These are phyloP conservation scores for Melastoma candidum DNA, from an alignment of 441 rosid species.

Conservation along the genomic window DNA sequence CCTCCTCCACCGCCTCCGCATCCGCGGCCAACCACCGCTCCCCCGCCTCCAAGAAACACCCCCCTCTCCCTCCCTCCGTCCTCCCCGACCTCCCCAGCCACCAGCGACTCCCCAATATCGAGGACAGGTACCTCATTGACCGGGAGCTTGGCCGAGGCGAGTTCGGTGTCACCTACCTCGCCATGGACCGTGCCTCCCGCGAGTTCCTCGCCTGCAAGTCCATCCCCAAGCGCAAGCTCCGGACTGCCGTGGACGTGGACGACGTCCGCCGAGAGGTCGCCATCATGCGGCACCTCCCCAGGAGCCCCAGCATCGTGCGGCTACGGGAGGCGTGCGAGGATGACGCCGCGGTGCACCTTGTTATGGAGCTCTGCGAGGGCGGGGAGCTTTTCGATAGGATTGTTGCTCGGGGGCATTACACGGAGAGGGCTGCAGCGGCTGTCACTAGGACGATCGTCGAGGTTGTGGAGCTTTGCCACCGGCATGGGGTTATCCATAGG, in stretches of 20 bases:
- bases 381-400: conserved; percentile 99
- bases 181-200: conserved; percentile 67
- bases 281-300: conserved; percentile 89
- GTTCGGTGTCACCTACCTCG: conserved; percentile 97
- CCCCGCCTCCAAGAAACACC: conserved; percentile 44
- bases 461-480: conserved; percentile 90
- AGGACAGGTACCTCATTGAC: conserved; percentile 77
- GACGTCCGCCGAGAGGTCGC: conserved; percentile 97
- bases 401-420: conserved; percentile 95
- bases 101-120: conserved; percentile 35
- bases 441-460: conserved; percentile 88
- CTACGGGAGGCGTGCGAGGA: conserved; percentile 98
- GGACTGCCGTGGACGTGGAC: conserved; percentile 83
- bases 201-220: conserved; percentile 93
- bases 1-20: conserved; percentile 14
- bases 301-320: conserved; percentile 80
- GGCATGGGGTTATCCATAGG: conserved; percentile 94
- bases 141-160: conserved; percentile 97
- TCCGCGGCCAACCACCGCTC: conserved; percentile 50
- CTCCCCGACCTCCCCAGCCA: conserved; percentile 63
- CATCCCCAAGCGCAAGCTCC: conserved; percentile 94
- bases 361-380: conserved; percentile 98
- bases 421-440: conserved; percentile 94
- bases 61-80: conserved; percentile 47
- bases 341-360: conserved; percentile 94